Percentiles rank a stretch among this genome's conserved stretches.
Evolutionary conservation across 1,284 basidiomycete species (phyloP).

Genomic region (Irpex sp.): DNA sequence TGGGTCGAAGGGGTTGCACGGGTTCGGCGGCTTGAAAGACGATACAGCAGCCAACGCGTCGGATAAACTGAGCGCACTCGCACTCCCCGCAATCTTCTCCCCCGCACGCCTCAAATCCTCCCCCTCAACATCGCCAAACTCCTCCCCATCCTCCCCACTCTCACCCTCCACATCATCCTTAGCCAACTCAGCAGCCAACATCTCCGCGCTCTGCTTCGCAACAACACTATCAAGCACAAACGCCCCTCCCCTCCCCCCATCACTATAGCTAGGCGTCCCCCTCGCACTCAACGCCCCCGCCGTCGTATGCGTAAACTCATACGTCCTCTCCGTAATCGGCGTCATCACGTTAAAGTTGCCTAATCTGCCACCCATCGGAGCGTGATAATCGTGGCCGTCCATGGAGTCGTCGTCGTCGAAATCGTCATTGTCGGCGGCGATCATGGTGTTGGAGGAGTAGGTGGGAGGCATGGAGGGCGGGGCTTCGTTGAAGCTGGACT

Average conservation of each 20-base stretch:
- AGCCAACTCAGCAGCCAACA: constrained; percentile 12
- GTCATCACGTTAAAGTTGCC: constrained; percentile 88
- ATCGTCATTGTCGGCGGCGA: constrained; percentile 16
- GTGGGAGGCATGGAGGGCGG: constrained; percentile 8
- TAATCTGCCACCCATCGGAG: constrained; percentile 68
- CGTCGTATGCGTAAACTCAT: constrained; percentile 67
- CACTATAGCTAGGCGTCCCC: neutral
- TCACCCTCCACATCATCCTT: constrained; percentile 3
- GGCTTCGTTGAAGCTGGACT: constrained; percentile 22
- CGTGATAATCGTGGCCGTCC: constrained; percentile 32
- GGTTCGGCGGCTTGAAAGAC: constrained; percentile 74
- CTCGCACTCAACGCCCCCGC: constrained; percentile 15
- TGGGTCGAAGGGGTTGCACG: constrained; percentile 84
- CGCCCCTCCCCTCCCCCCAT: neutral
- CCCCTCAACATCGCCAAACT: constrained; percentile 25
- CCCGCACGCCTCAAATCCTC: constrained; percentile 31
- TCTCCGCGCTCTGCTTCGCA: constrained; percentile 7
- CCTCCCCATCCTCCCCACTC: neutral
- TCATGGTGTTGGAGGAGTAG: neutral
- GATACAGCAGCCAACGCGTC: constrained; percentile 60
- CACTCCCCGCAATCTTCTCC: constrained; percentile 35
- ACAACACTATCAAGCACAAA: neutral
- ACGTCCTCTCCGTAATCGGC: constrained; percentile 90
- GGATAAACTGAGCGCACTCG: constrained; percentile 57
- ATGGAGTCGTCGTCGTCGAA: constrained; percentile 30